Conservation (phyloP, 1,284 basidiomycete species). For the Pseudozyma sp. region DNA sequence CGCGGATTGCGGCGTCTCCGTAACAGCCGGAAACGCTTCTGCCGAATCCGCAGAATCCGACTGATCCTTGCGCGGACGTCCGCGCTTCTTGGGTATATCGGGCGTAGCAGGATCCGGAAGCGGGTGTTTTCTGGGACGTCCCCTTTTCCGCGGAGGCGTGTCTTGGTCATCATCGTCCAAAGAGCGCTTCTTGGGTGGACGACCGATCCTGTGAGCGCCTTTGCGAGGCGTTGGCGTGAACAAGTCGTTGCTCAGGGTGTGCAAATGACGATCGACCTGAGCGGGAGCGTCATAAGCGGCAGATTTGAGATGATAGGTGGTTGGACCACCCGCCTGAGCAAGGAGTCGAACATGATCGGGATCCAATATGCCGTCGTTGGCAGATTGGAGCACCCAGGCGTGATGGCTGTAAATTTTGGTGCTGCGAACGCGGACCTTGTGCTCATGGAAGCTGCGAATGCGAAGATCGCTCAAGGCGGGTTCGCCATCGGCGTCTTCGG, state of each 20-base stretch:
- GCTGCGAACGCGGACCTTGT: slow-evolving; percentile 33
- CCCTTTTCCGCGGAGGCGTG: slow-evolving; percentile 5
- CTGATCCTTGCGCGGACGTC: slow-evolving; percentile 23
- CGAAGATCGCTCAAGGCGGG: slow-evolving; percentile 36
- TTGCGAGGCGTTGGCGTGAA: slow-evolving; percentile 17
- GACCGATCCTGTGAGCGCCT: slow-evolving; percentile 8
- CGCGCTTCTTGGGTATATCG: slow-evolving; percentile 10
- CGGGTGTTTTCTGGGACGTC: slow-evolving; percentile 21
- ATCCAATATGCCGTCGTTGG: slow-evolving; percentile 42
- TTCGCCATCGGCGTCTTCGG: slow-evolving; percentile 37
- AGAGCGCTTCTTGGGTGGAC: slow-evolving; percentile 19
- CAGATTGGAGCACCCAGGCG: slow-evolving; percentile 45
- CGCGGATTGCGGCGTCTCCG: not conserved
- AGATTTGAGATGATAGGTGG: slow-evolving; percentile 19
- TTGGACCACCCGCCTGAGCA: slow-evolving; percentile 30
- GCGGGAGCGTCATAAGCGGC: slow-evolving; percentile 15
- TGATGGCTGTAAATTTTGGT: slow-evolving; percentile 43
- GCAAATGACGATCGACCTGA: slow-evolving; percentile 7
- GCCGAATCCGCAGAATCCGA: slow-evolving; percentile 5
- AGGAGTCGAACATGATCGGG: slow-evolving; percentile 23
- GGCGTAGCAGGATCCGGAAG: slow-evolving; percentile 7
- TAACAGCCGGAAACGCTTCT: slow-evolving; percentile 1
- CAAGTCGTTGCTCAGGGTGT: slow-evolving; percentile 16
- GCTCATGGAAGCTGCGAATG: slow-evolving; percentile 41
- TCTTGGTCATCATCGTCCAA: slow-evolving; percentile 9